These are phyloP conservation scores for Aspergillus novoparasiticus DNA, from an alignment of 2,329 filamentous ascomycete genomes.

Conservation along the genomic window DNA sequence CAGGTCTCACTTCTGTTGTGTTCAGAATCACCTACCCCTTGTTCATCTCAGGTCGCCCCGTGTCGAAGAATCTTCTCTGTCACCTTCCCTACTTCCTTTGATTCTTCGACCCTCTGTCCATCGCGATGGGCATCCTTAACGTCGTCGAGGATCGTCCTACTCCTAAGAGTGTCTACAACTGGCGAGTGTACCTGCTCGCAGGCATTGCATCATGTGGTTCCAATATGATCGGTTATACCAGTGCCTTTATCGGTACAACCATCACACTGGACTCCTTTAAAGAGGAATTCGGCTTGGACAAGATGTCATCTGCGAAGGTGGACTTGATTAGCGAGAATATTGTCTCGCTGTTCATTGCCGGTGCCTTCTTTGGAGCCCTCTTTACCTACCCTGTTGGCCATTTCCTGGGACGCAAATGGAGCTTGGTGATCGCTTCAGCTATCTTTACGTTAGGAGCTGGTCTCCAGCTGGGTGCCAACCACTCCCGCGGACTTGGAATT, in stretches of 20 bases:
- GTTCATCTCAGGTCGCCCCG: not conserved
- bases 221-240: slow-evolving; percentile 65
- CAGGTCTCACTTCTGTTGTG: slow-evolving; percentile 13
- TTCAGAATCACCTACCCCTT: slow-evolving; percentile 1
- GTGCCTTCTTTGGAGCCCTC: slow-evolving; percentile 74
- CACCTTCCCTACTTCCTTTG: slow-evolving; percentile 6
- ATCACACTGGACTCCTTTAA: slow-evolving; percentile 69
- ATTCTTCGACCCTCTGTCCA: slow-evolving; percentile 6
- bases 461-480: slow-evolving; percentile 66
- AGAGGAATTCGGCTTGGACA: slow-evolving; percentile 65
- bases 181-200: slow-evolving; percentile 59
- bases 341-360: slow-evolving; percentile 78
- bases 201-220: slow-evolving; percentile 58
- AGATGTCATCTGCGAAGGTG: slow-evolving; percentile 51
- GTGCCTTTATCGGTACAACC: slow-evolving; percentile 77
- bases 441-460: slow-evolving; percentile 70
- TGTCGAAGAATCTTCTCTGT: slow-evolving; percentile 7
- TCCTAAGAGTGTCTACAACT: slow-evolving; percentile 61
- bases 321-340: slow-evolving; percentile 70
- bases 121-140: slow-evolving; percentile 37
- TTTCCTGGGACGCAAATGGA: slow-evolving; percentile 65
- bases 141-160: slow-evolving; percentile 53
- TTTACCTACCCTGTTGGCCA: slow-evolving; percentile 65
- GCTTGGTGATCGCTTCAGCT: slow-evolving; percentile 61
- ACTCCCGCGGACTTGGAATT: slow-evolving; percentile 59